Evolutionary conservation across 495 filamentous ascomycete genomes (phyloP).

Genomic region (Aspergillus biplanus): DNA sequence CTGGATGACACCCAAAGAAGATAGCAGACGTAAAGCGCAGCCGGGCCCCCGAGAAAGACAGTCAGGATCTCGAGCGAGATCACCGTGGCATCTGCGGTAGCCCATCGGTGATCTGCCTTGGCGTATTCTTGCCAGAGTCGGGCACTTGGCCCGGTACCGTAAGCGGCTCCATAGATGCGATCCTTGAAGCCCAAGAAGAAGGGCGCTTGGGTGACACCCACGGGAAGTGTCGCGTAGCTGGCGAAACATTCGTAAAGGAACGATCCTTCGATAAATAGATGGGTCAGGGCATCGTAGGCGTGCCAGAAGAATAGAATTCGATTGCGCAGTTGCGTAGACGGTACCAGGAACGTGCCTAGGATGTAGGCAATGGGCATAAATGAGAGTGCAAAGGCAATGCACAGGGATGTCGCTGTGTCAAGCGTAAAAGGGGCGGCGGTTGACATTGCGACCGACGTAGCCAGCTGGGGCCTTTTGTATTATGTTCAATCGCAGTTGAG

Average conservation of each 20-base stretch:
- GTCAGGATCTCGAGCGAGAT: conserved; percentile 86
- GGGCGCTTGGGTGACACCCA: conserved; percentile 43
- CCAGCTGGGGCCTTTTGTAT: background rate
- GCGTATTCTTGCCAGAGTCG: conserved; percentile 92
- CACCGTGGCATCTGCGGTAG: conserved; percentile 72
- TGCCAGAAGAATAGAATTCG: conserved; percentile 94
- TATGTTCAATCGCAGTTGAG: background rate
- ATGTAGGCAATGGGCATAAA: conserved; percentile 58
- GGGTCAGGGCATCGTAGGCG: conserved; percentile 86
- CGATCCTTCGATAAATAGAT: conserved; percentile 84
- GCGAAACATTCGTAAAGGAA: conserved; percentile 94
- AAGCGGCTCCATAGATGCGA: conserved; percentile 72
- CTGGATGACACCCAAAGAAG: conserved; percentile 50
- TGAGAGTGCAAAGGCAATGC: conserved; percentile 54
- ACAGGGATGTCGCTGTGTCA: conserved; percentile 53
- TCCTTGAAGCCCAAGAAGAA: conserved; percentile 57
- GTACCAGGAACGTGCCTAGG: conserved; percentile 49
- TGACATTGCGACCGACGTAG: background rate
- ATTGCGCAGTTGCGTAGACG: conserved; percentile 46
- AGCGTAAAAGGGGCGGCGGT: conserved; percentile 40
- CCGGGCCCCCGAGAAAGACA: conserved; percentile 74
- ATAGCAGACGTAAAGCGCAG: conserved; percentile 73
- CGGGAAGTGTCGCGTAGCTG: conserved; percentile 57
- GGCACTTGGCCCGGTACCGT: conserved; percentile 66
- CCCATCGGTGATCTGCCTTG: conserved; percentile 85